Evolutionary conservation across 164 flowering plant genomes (phyloP), one percentile per base, ranked within the genome.

Genomic region (Macadamia tetraphylla): DNA sequence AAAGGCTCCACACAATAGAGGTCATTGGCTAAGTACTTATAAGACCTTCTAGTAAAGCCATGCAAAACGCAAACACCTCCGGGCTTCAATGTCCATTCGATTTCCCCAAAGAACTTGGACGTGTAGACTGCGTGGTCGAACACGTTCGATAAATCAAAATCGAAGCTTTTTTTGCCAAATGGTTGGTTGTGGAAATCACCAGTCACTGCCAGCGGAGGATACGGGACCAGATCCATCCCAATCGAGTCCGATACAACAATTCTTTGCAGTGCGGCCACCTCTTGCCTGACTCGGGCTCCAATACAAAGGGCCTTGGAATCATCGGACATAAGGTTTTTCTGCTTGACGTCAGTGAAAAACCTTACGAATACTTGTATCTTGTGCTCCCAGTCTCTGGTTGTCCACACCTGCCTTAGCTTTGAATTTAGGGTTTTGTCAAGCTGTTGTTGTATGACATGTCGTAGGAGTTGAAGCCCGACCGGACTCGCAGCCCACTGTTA

Each of bases 81-180:
- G 1, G 85, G 84, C 74, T 71, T 87, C 76, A 92, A 70, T 78
- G 98, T 92, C 85, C 98, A 82, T 70, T 92, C 88, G 76, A 92
- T 90, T 86, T 92, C 98, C 51, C 72, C 82, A 13, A 84, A 92
- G 71, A 90, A 92, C 67, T 60, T 77, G 1, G 62, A 60, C 80
- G 98, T 94, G 55, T 85, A 90, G 18, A 92, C 71, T 58, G 96
- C 94, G 76, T 92, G 98, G 58, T 92, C 96, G 70, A 92, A 90
- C 78, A 92, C 98, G 79, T 92, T 92, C 0, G 96, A 90, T 79
- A 92, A 92, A 60, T 90, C 94, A 66, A 92, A 90, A 68, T 92
- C 96, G 73, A 92, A 92, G 0, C 84, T 85, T 42, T 62, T 83
- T 70, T 88, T 71, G 0, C 65, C 74, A 69, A 92, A 90, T 56